A percentile compares a stretch with the other conserved stretches of the same genome.
These are phyloP conservation scores for Pythium oligandrum DNA, from an alignment of 352 stramenopile species.

Conservation along the genomic window DNA sequence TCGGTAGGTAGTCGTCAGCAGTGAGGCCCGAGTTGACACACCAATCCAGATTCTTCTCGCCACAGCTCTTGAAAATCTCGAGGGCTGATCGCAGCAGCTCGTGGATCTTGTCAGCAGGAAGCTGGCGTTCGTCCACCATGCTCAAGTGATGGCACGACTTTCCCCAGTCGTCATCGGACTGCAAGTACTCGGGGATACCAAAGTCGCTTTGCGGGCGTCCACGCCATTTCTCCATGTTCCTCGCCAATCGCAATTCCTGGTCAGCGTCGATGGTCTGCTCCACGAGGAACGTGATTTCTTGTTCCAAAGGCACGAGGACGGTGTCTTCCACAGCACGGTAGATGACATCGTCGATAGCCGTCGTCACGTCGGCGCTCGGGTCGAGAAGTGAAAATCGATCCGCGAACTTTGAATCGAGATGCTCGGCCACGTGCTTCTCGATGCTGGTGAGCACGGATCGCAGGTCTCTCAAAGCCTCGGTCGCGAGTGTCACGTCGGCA, in stretches of 20 bases:
- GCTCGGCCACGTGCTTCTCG: conserved; percentile 70
- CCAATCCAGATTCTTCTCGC: conserved; percentile 76
- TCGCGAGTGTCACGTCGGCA: conserved; percentile 45
- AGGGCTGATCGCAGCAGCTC: conserved; percentile 68
- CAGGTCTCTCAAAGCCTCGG: conserved; percentile 56
- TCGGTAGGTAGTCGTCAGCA: conserved; percentile 80
- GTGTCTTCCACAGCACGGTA: conserved; percentile 73
- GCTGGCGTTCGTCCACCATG: conserved; percentile 75
- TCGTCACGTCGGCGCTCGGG: conserved; percentile 46
- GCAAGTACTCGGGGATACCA: conserved; percentile 69
- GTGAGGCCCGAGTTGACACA: conserved; percentile 67
- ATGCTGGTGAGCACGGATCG: conserved; percentile 67
- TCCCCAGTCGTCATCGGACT: conserved; percentile 75
- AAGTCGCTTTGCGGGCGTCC: conserved; percentile 63
- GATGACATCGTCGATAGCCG: conserved; percentile 62
- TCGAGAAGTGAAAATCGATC: conserved; percentile 58
- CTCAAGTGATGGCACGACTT: conserved; percentile 77
- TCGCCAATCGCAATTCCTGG: conserved; percentile 42
- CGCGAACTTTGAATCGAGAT: conserved; percentile 57
- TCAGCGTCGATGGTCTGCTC: conserved; percentile 52
- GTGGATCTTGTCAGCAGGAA: conserved; percentile 77
- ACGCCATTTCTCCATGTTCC: conserved; percentile 64
- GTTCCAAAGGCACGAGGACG: conserved; percentile 69
- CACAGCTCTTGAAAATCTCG: conserved; percentile 79
- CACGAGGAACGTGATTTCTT: conserved; percentile 71